Evolutionary conservation across 1,139 yeast genomes (phyloP).

Genomic region (Suhomyces coccinellae): DNA sequence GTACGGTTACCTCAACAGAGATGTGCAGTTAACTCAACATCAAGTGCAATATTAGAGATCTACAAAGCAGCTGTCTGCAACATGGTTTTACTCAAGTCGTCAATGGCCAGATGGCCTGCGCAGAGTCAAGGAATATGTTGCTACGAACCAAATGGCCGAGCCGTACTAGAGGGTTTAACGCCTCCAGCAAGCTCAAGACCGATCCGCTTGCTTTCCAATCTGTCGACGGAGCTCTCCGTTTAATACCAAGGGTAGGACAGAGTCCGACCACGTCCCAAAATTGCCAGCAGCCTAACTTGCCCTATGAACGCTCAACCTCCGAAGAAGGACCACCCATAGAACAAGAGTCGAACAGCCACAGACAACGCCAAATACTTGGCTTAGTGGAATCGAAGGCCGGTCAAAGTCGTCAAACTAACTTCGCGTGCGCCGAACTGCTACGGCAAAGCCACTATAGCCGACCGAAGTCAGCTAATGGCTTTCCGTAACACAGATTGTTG

Average conservation of each 20-base stretch:
- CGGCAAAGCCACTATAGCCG: slow-evolving; percentile 41
- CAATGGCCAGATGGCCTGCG: slow-evolving; percentile 76
- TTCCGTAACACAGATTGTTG: slow-evolving; percentile 55
- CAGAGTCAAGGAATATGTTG: slow-evolving; percentile 94
- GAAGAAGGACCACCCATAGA: slow-evolving; percentile 46
- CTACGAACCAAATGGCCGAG: slow-evolving; percentile 56
- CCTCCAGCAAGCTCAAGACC: slow-evolving; percentile 65
- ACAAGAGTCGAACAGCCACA: slow-evolving; percentile 28
- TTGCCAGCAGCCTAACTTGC: slow-evolving; percentile 26
- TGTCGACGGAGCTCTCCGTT: slow-evolving; percentile 91
- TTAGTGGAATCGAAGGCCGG: slow-evolving; percentile 17
- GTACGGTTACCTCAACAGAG: too few species aligned
- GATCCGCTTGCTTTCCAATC: slow-evolving; percentile 63
- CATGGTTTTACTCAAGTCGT: slow-evolving; percentile 93
- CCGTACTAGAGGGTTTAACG: slow-evolving; percentile 34
- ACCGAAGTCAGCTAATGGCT: slow-evolving; percentile 42
- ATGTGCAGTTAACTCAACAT: too few species aligned
- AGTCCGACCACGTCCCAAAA: slow-evolving; percentile 17
- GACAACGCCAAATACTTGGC: slow-evolving; percentile 23
- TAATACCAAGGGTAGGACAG: slow-evolving; percentile 33
- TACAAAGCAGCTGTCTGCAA: slow-evolving; percentile 57
- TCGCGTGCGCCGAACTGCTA: slow-evolving; percentile 74
- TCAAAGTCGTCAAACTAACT: slow-evolving; percentile 44
- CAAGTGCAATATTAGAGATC: not conserved
- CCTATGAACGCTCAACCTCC: slow-evolving; percentile 55